Evolutionary conservation across 768 basidiomycete species (phyloP).

Genomic region (Boletus pseudopeckii): DNA sequence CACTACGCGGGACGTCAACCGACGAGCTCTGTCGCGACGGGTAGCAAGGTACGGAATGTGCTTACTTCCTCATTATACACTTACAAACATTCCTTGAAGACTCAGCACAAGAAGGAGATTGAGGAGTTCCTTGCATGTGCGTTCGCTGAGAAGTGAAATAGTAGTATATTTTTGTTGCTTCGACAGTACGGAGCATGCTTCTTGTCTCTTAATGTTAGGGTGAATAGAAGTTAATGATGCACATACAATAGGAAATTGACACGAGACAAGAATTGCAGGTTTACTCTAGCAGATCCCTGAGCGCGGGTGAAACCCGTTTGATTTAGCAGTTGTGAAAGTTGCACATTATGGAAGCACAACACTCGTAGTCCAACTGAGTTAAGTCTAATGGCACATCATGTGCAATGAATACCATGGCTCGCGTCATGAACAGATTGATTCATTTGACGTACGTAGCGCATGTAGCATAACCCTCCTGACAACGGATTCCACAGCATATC

Average conservation of each 20-base stretch:
- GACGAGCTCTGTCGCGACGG: slow-evolving; percentile 88
- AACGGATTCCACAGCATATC: neutral
- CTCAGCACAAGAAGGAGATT: slow-evolving; percentile 88
- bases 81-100: slow-evolving; percentile 34
- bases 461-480: neutral
- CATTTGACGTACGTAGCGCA: no score
- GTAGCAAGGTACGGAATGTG: slow-evolving; percentile 64
- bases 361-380: no score
- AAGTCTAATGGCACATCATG: no score
- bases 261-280: neutral
- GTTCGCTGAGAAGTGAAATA: slow-evolving; percentile 38
- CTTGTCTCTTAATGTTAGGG: neutral
- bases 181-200: neutral
- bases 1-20: slow-evolving; percentile 91
- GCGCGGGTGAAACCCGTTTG: no score
- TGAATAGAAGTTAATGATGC: slow-evolving; percentile 9
- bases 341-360: no score
- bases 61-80: neutral
- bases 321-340: no score
- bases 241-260: neutral
- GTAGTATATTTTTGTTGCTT: neutral
- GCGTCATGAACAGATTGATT: no score
- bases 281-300: no score
- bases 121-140: slow-evolving; percentile 66
- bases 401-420: no score